Evolutionary conservation across 495 filamentous ascomycete genomes (phyloP).

Genomic region (Penicillium paxilli): DNA sequence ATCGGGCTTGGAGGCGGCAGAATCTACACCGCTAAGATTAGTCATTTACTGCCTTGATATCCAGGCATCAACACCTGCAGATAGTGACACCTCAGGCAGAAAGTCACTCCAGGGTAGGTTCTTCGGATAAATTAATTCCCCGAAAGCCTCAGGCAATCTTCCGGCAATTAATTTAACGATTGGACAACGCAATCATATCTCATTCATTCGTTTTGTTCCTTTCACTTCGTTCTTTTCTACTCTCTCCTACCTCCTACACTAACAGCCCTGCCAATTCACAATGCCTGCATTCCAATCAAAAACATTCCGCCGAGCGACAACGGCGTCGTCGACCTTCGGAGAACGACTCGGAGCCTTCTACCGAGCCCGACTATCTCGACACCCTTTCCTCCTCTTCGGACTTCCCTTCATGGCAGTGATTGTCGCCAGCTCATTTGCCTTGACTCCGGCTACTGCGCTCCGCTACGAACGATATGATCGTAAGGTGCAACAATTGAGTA

Average conservation of each 20-base stretch:
- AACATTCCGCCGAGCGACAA: constrained; percentile 59
- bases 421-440: constrained; percentile 89
- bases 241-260: not conserved
- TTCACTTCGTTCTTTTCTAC: not conserved
- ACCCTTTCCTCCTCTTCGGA: constrained; percentile 92
- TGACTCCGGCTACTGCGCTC: constrained; percentile 90
- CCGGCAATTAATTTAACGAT: no score
- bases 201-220: no score
- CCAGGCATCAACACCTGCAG: no score
- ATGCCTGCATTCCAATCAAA: constrained; percentile 78
- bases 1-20: no score
- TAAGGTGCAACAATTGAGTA: constrained; percentile 75
- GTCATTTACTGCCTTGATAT: no score
- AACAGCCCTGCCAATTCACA: constrained; percentile 1
- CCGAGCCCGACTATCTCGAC: constrained; percentile 63
- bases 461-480: constrained; percentile 91
- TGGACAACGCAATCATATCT: no score
- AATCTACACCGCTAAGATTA: no score
- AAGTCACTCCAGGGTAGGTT: no score
- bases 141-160: no score
- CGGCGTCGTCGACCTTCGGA: constrained; percentile 49
- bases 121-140: no score
- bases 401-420: constrained; percentile 92
- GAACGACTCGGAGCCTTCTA: constrained; percentile 75
- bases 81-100: no score